Evolutionary conservation across 192 early-diverging fungal genomes (phyloP), one percentile per base, ranked within the genome.

Genomic region (Coemansia sp.): DNA sequence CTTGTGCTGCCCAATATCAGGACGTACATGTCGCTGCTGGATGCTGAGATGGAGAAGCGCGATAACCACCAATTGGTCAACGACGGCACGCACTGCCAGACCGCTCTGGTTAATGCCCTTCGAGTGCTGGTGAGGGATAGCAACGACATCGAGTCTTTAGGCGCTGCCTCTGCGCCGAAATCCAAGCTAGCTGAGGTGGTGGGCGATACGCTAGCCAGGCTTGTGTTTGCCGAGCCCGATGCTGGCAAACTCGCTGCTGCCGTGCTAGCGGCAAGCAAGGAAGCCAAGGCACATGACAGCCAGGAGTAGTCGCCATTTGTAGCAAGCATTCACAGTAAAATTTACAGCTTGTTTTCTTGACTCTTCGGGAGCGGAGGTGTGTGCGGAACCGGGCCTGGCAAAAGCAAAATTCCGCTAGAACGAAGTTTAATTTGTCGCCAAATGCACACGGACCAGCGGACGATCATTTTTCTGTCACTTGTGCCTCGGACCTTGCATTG

Each of bases 1-100:
- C 75, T 98, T 26, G 65, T 94, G 11, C 71, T 92, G 23, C 93
- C 93, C 14, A 92, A 93, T 65, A 77, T 91, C 37, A 88, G 89
- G 73, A 77, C 88, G 14, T 94, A 91, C 68, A 74, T 73, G 69
- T 25, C 61, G 12, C 59, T 85, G 61, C 66, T 85, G 26, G 74
- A 75, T 56, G 68, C 70, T 2, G 82, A 83, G 66, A 59, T 79
- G 65, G 69, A 68, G 8, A 83, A 82, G 71, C 33, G 35, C 18
- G 65, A 68, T 37, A 76, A 66, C 28, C 50, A 63, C 23, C 79
- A 83, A 69, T 63, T 78, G 38, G 35, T 43, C 5, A 26, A 62
- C 25, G 80, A 83, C n/a, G 80, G 59, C 12, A 58, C 52, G 9
- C 71, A 55, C 39, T 83, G 80, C 61, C 72, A 47, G 28, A 35